Evolutionary conservation across 257 asterid species (phyloP).

Genomic region (Solanum appendiculatum): DNA sequence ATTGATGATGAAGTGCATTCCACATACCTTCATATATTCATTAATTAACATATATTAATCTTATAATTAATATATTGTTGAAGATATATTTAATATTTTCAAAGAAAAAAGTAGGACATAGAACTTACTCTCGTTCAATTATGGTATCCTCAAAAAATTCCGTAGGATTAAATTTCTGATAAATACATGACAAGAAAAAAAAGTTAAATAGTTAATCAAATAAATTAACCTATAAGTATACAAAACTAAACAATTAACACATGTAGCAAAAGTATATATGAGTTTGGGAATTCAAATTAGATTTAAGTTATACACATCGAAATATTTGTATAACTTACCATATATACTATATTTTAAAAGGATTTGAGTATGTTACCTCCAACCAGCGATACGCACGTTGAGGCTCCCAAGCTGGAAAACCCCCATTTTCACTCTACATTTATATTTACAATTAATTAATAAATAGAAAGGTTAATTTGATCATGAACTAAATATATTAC

Average conservation of each 20-base stretch:
- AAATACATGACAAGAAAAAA: not conserved
- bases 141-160: conserved; percentile 39
- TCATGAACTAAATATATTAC: not conserved
- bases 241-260: not conserved
- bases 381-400: conserved; percentile 32
- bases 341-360: not conserved
- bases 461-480: not conserved
- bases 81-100: not conserved
- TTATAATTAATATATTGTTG: not conserved
- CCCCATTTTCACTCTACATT: conserved; percentile 35
- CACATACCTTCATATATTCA: conserved; percentile 20
- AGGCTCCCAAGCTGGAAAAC: conserved; percentile 61
- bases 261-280: not conserved
- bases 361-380: conserved; percentile 22
- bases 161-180: conserved; percentile 42
- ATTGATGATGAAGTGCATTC: conserved; percentile 57
- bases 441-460: not conserved
- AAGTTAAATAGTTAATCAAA: not conserved
- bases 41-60: not conserved
- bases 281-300: not conserved
- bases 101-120: not conserved
- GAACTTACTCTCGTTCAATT: conserved; percentile 43
- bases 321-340: too few relatives aligned
- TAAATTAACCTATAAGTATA: not conserved
- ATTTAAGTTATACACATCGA: not conserved